Percentiles rank a stretch among this genome's conserved stretches.
Conservation (phyloP, 208 protist genomes). For the Trypanosoma melophagium region DNA sequence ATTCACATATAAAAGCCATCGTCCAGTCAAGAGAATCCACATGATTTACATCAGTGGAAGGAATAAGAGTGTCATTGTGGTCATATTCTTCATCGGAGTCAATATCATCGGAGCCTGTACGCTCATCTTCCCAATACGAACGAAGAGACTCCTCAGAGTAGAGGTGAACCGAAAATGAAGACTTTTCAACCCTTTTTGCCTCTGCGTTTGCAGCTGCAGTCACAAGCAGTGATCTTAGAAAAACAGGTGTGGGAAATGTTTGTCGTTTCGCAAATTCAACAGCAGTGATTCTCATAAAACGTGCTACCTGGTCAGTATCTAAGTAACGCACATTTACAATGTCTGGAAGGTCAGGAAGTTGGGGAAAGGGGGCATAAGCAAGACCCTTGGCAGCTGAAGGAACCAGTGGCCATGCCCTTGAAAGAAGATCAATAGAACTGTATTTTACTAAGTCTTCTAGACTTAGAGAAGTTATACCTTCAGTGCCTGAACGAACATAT, state of each 20-base stretch:
- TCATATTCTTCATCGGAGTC: slow-evolving; percentile 17
- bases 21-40: slow-evolving; percentile 68
- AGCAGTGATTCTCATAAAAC: slow-evolving; percentile 51
- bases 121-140: slow-evolving; percentile 44
- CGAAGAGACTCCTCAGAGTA: slow-evolving; percentile 26
- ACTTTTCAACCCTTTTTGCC: slow-evolving; percentile 24
- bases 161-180: slow-evolving; percentile 18
- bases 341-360: slow-evolving; percentile 48
- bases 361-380: slow-evolving; percentile 35
- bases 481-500: slow-evolving; percentile 8
- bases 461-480: slow-evolving; percentile 26
- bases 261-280: slow-evolving; percentile 35
- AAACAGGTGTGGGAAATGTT: slow-evolving; percentile 26
- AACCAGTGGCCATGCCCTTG: slow-evolving; percentile 47
- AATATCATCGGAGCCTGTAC: slow-evolving; percentile 16
- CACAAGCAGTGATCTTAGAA: slow-evolving; percentile 41
- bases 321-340: slow-evolving; percentile 44
- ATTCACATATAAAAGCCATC: slow-evolving; percentile 48
- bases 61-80: slow-evolving; percentile 10
- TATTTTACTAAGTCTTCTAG: slow-evolving; percentile 48
- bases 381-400: slow-evolving; percentile 26
- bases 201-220: slow-evolving; percentile 25
- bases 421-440: slow-evolving; percentile 39
- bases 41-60: slow-evolving; percentile 19
- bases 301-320: slow-evolving; percentile 42